Evolutionary conservation across 2,329 filamentous ascomycete genomes (phyloP), one percentile per base, ranked within the genome.

Genomic region (Magnaporthiopsis incrustans): DNA sequence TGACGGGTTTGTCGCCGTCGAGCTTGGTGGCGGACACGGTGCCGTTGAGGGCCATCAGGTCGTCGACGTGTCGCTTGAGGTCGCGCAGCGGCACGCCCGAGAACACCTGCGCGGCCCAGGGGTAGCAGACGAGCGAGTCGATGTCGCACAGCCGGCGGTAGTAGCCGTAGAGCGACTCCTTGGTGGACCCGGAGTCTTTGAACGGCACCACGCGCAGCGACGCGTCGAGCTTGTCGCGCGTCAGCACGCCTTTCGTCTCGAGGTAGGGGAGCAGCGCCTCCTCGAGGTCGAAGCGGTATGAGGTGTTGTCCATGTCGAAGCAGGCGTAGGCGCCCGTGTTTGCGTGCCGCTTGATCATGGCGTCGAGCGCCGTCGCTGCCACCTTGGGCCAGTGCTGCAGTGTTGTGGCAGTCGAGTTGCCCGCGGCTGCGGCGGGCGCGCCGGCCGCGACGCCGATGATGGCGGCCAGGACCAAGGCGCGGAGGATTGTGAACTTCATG

Each of bases 301-400:
- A 30, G 38, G 60, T 61, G 60, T 61, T 61, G 60, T 61, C 60
- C 60, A 61, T 61, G 60, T 61, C 60, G 38, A 61, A 61, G 33
- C 26, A 38, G 33, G 60, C 60, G 60, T 61, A 61, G 11, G 60
- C 60, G 12, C 60, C 35, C 7, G 6, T 61, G 26, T 61, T n/a
- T 6, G 60, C 60, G 60, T 61, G 38, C 35, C 25, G 35, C 25
- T 4, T 11, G 35, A 61, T 61, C 60, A 61, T 61, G 35, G 38
- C 60, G 35, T 61, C 60, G 60, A 61, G 35, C 14, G 60, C 25
- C 33, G 60, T 4, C 7, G 60, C 60, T n/a, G 60, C 60, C 38
- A 11, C 60, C 22, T 14, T 3, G 2, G 60, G 60, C 60, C 60
- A 61, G 60, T 50, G 38, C 22, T 10, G 44, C 44, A 53, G 44